Evolutionary conservation across 2,329 filamentous ascomycete species (phyloP).

Genomic region (Colletotrichum cordylinicola): DNA sequence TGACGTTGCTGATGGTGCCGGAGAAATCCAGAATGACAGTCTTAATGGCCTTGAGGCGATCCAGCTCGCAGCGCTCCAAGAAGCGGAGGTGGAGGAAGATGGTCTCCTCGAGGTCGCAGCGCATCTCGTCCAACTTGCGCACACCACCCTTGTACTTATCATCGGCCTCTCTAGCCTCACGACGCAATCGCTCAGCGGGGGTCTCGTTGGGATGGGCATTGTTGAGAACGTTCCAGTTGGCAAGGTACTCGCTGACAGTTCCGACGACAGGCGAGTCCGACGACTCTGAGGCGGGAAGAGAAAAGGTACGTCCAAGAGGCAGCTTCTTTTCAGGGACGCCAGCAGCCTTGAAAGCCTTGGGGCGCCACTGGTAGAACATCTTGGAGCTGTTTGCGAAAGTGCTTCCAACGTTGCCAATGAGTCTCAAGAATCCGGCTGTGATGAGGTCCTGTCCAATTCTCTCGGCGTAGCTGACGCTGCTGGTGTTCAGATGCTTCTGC

Average conservation of each 20-base stretch:
- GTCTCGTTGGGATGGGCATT: conserved; percentile 94
- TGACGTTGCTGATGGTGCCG: conserved; percentile 96
- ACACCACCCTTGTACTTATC: conserved; percentile 92
- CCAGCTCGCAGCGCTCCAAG: conserved; percentile 95
- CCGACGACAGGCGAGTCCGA: conserved; percentile 81
- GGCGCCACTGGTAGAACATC: conserved; percentile 97
- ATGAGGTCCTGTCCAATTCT: conserved; percentile 94
- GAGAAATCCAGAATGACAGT: conserved; percentile 97
- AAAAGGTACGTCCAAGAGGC: conserved; percentile 75
- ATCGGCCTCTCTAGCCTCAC: conserved; percentile 89
- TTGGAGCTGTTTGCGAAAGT: conserved; percentile 97
- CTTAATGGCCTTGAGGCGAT: conserved; percentile 97
- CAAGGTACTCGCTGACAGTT: conserved; percentile 85
- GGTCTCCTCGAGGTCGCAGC: conserved; percentile 94
- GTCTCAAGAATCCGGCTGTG: conserved; percentile 81
- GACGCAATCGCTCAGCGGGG: conserved; percentile 80
- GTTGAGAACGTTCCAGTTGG: conserved; percentile 92
- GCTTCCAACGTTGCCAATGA: conserved; percentile 93
- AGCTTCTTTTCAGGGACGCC: conserved; percentile 90
- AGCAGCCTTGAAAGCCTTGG: conserved; percentile 86
- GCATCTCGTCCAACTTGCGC: conserved; percentile 84
- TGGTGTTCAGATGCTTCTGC: conserved; percentile 84
- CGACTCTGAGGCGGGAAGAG: conserved; percentile 63
- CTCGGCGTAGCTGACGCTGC: conserved; percentile 89
- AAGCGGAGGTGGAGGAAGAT: conserved; percentile 93